A percentile compares a stretch with the other conserved stretches of the same genome.
These are phyloP conservation scores for Nemania diffusa DNA, from an alignment of 2,329 filamentous ascomycete genomes.

Conservation along the genomic window DNA sequence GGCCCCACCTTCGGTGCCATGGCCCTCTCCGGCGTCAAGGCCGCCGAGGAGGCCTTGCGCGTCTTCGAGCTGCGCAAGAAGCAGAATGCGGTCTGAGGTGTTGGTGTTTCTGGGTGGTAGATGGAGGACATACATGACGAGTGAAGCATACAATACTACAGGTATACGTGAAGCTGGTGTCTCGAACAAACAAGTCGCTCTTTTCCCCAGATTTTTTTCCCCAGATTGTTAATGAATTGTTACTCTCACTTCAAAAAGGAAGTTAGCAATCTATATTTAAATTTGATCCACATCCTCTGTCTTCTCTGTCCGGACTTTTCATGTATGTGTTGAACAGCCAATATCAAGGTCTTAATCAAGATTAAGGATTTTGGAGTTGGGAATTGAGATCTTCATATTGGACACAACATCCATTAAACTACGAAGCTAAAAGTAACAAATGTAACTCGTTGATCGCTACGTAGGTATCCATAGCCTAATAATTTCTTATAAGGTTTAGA, in stretches of 20 bases:
- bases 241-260: slow-evolving; percentile 11
- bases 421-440: too few relatives aligned
- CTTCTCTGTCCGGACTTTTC: too few relatives aligned
- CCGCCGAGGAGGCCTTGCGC: slow-evolving; percentile 84
- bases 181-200: slow-evolving; percentile 6
- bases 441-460: too few relatives aligned
- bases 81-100: slow-evolving; percentile 72
- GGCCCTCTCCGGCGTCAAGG: slow-evolving; percentile 88
- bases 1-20: slow-evolving; percentile 75
- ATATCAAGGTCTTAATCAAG: too few relatives aligned
- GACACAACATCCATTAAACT: too few relatives aligned
- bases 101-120: background rate
- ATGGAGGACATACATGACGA: background rate
- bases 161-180: background rate
- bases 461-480: too few relatives aligned
- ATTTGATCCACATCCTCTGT: too few relatives aligned
- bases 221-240: background rate
- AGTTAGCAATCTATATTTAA: too few relatives aligned
- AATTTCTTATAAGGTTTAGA: too few relatives aligned
- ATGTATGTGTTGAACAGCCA: too few relatives aligned
- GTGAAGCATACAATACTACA: background rate
- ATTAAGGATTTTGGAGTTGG: too few relatives aligned
- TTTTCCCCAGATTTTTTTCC: slow-evolving; percentile 7
- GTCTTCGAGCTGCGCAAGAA: slow-evolving; percentile 82
- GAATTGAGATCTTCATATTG: too few relatives aligned